These are phyloP conservation scores for Alternaria ventricosa DNA, from an alignment of 2,329 filamentous ascomycete species.

Conservation along the genomic window DNA sequence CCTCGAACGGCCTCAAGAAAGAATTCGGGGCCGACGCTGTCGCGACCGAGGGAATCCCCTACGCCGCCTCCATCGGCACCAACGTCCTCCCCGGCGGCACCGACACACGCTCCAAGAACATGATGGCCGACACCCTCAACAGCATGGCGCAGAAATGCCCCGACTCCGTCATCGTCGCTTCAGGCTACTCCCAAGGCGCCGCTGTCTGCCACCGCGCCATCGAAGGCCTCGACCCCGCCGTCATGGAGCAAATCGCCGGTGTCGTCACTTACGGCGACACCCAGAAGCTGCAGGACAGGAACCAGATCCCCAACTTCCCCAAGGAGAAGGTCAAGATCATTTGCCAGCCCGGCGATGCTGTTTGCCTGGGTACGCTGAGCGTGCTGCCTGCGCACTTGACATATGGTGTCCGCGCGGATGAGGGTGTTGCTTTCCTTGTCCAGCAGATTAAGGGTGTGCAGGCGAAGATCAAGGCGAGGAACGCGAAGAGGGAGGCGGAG, in stretches of 20 bases:
- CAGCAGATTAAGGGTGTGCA: constrained; percentile 34
- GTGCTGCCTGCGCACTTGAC: constrained; percentile 41
- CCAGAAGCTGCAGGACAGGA: constrained; percentile 49
- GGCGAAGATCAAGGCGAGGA: constrained; percentile 37
- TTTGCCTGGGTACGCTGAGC: constrained; percentile 56
- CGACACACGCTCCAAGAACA: constrained; percentile 24
- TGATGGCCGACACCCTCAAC: constrained; percentile 32
- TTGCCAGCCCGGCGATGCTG: constrained; percentile 59
- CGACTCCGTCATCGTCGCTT: constrained; percentile 39
- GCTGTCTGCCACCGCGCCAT: constrained; percentile 46
- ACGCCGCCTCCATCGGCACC: constrained; percentile 34
- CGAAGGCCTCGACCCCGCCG: constrained; percentile 30
- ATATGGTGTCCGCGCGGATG: constrained; percentile 36
- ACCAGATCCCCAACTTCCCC: constrained; percentile 52
- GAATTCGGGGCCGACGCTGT: constrained; percentile 34
- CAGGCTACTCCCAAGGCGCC: constrained; percentile 43
- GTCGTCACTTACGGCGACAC: constrained; percentile 58
- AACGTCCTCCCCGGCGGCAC: constrained; percentile 43
- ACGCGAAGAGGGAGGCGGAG: constrained; percentile 32
- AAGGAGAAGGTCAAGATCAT: constrained; percentile 55
- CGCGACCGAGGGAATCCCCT: constrained; percentile 44
- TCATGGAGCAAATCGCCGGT: constrained; percentile 46
- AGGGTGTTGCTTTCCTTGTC: constrained; percentile 38
- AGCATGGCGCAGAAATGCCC: constrained; percentile 41
- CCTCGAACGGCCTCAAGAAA: constrained; percentile 38